A percentile compares a stretch with the other conserved stretches of the same genome.
phyloP scores from a whole-genome alignment of 352 stramenopile genomes.

The Phytophthora palmivora region DNA sequence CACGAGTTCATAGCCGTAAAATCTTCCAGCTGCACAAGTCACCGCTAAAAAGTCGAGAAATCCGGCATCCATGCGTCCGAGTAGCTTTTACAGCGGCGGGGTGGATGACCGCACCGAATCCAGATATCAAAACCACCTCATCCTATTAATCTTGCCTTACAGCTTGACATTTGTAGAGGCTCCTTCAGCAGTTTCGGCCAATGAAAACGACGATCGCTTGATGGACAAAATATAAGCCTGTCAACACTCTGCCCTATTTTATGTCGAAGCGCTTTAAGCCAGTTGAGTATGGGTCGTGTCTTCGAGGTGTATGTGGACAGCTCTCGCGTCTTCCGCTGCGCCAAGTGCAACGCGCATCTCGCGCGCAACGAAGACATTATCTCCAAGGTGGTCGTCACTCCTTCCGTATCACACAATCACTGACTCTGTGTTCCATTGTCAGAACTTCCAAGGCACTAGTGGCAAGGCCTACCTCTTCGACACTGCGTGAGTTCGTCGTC shows the following conservation, averaged over 20 bases:
- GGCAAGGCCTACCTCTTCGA: constrained; percentile 95
- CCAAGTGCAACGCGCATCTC: constrained; percentile 92
- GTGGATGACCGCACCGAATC: too few relatives aligned
- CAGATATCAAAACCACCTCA: too few relatives aligned
- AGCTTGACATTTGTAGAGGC: too few relatives aligned
- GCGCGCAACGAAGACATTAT: constrained; percentile 94
- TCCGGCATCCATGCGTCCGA: background rate
- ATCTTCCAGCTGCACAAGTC: too few relatives aligned
- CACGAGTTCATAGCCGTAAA: too few relatives aligned
- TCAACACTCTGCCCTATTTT: too few relatives aligned
- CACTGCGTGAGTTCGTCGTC: constrained; percentile 55
- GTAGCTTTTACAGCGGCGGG: background rate
- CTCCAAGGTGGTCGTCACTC: constrained; percentile 82
- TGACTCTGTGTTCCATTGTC: constrained; percentile 2
- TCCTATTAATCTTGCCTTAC: too few relatives aligned
- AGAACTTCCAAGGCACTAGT: constrained; percentile 84
- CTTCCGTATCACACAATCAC: background rate
- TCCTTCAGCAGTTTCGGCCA: too few relatives aligned
- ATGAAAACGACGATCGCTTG: too few relatives aligned
- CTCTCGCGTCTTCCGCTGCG: constrained; percentile 91
- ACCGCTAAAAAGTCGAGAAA: too few relatives aligned
- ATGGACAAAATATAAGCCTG: too few relatives aligned
- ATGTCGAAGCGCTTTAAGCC: too few relatives aligned
- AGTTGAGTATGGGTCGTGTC: constrained; percentile 65
- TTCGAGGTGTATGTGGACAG: constrained; percentile 94